phyloP scores from a whole-genome alignment of 495 filamentous ascomycete species.

The Neurospora sublineolata region DNA sequence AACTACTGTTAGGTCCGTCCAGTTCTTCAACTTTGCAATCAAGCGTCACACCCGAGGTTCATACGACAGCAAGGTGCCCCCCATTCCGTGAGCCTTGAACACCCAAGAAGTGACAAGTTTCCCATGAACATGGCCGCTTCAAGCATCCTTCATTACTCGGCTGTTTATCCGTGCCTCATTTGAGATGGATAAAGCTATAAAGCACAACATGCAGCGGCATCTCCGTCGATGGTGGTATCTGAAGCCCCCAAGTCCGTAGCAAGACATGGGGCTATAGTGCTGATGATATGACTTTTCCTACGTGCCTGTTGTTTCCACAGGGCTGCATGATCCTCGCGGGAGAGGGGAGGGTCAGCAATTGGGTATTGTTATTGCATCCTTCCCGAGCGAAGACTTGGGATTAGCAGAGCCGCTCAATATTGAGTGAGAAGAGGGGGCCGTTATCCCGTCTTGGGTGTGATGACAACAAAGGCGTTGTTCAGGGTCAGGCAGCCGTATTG shows the following conservation, averaged over 20 bases:
- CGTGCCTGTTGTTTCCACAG: not conserved
- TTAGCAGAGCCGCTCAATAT: not conserved
- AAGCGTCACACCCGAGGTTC: not conserved
- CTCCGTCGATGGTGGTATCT: not conserved
- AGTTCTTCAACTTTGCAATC: not conserved
- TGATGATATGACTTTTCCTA: not conserved
- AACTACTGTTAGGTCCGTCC: not conserved
- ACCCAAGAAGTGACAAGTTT: not conserved
- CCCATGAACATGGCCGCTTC: not conserved
- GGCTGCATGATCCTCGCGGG: not conserved
- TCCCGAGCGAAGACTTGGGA: not conserved
- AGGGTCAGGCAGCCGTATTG: not conserved
- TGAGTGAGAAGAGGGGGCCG: not conserved
- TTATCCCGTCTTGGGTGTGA: not conserved
- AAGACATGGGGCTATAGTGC: not conserved
- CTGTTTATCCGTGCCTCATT: not conserved
- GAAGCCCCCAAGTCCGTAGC: not conserved
- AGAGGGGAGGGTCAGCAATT: not conserved
- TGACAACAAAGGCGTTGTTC: not conserved
- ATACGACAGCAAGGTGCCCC: not conserved
- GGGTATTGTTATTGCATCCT: not conserved
- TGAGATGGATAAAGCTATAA: not conserved
- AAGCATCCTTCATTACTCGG: not conserved
- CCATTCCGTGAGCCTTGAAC: not conserved
- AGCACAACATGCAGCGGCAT: not conserved